Percentiles rank a stretch among this genome's conserved stretches.
These are phyloP conservation scores for Cordyceps fumosorosea DNA, from an alignment of 2,329 filamentous ascomycete species.

Conservation along the genomic window DNA sequence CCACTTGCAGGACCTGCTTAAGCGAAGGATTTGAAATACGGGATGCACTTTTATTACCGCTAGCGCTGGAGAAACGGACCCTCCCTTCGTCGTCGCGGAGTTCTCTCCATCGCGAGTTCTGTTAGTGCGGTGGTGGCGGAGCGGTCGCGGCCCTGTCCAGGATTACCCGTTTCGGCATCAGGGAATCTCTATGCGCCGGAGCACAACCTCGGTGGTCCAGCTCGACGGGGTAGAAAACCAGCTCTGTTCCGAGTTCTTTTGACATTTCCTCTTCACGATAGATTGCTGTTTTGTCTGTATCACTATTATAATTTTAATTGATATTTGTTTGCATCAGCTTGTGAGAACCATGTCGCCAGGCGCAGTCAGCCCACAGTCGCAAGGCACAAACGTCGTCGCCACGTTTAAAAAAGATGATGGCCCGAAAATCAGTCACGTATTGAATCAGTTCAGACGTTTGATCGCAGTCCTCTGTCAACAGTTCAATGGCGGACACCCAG, in stretches of 20 bases:
- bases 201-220: background rate
- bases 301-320: background rate
- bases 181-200: constrained; percentile 4
- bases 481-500: constrained; percentile 63
- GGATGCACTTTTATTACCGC: background rate
- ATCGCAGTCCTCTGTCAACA: constrained; percentile 65
- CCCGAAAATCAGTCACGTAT: constrained; percentile 38
- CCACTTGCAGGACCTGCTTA: background rate
- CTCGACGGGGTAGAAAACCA: background rate
- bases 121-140: background rate
- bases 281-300: background rate
- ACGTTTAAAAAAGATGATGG: constrained; percentile 12
- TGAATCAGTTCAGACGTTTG: constrained; percentile 54
- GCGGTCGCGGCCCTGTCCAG: background rate
- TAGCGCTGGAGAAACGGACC: too few relatives aligned
- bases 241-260: background rate
- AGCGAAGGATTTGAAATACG: background rate
- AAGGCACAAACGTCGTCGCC: background rate
- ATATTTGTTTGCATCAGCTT: background rate
- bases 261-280: background rate
- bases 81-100: background rate
- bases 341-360: background rate
- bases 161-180: constrained; percentile 1
- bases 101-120: background rate
- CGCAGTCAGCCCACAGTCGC: background rate